A percentile compares a stretch with the other conserved stretches of the same genome.
Conservation (phyloP, 495 filamentous ascomycete species). For the Penicillium argentinense region DNA sequence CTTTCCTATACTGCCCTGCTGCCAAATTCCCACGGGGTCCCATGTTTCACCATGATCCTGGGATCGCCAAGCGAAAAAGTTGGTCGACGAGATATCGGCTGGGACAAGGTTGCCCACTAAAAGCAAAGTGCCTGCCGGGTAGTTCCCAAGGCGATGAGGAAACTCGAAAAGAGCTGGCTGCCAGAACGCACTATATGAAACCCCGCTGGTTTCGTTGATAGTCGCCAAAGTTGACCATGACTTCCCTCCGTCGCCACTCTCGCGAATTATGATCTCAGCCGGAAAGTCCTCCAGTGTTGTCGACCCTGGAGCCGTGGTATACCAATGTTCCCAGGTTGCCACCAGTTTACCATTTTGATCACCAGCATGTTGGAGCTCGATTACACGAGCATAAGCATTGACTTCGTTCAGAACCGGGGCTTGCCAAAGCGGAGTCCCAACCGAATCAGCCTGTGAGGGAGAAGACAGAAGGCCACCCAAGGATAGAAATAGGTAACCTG, state of each 20-base stretch:
- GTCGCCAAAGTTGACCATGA: neutral
- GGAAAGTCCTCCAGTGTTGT: neutral
- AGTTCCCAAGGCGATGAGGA: neutral
- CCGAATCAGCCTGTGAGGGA: neutral
- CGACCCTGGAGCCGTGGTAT: neutral
- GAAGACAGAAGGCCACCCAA: neutral
- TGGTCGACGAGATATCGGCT: neutral
- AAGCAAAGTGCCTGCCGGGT: constrained; percentile 4
- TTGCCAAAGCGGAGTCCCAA: neutral
- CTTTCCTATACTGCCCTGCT: neutral
- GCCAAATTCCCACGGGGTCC: constrained; percentile 1
- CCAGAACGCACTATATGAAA: neutral
- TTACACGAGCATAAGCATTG: neutral
- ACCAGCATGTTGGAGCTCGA: constrained; percentile 1
- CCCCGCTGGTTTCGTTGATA: neutral
- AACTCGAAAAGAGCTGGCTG: constrained; percentile 6
- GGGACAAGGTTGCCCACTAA: constrained; percentile 2
- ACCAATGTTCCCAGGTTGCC: constrained; percentile 1
- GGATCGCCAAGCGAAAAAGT: constrained; percentile 6
- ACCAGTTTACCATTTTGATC: constrained; percentile 1
- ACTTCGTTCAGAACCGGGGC: neutral
- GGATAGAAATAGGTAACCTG: neutral
- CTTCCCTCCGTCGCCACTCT: neutral
- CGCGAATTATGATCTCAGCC: neutral
- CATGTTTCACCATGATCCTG: constrained; percentile 1